Evolutionary conservation across 495 filamentous ascomycete genomes (phyloP), one percentile per base, ranked within the genome.

Genomic region (Penicillium psychrofluorescens): DNA sequence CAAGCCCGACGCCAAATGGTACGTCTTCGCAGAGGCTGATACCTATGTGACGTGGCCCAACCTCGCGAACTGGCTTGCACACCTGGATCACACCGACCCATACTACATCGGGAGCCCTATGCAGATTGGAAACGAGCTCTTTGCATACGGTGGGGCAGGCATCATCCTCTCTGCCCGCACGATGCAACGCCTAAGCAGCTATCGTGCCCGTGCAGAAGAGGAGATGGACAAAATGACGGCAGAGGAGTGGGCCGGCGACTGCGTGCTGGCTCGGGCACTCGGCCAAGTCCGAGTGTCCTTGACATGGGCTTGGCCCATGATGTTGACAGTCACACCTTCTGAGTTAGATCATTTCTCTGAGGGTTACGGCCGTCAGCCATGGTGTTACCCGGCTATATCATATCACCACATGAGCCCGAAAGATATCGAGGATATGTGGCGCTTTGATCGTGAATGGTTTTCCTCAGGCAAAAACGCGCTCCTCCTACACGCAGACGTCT

Each of bases 1-100:
- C 63, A 64, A 63, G 31, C 76, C 77, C 6, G 62, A 73, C 5
- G 68, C 64, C 14, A 74, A 76, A 36, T 85, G 79, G 78, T 85
- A 77, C 54, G 66, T 84, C 33, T 84, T 84, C 51, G 70, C 80
- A 50, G 81, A 84, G 46, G 73, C 74, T 9, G 81, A 85, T 50
- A 80, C 80, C 1, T 84, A 82, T 46, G 53, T 81, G 13, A 63
- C 81, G 11, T 83, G 79, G 79, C 71, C 72, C 48, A 83, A 80
- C 44, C 50, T 84, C 41, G 67, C 79, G 35, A 68, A 67, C 29
- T 80, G 75, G 58, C 56, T 84, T 10, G 56, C 50, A n/a, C 69
- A 61, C 29, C 62, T 84, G 12, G 70, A 80, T 46, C 67, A 72
- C 30, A 58, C 62, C 7, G 61, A 64, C 11, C 65, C 70, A 30